Evolutionary conservation across 805 yeast species (phyloP), one percentile per base, ranked within the genome.

Genomic region (Kazachstania bromeliacearum): DNA sequence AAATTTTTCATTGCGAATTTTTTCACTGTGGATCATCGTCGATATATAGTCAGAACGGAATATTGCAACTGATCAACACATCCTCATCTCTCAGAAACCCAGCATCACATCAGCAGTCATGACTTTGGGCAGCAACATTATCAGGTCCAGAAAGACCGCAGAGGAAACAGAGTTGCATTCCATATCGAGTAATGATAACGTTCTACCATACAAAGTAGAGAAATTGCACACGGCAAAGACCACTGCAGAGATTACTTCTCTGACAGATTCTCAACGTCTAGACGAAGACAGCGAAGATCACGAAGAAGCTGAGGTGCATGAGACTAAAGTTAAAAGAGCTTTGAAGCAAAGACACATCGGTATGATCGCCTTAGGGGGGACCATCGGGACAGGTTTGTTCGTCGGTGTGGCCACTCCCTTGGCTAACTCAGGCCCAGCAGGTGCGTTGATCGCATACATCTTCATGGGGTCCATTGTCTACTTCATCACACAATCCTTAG

Each of bases 341-440:
- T 63, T 79, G 42, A 75, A 75, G 47, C 71, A 78, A 16, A 64
- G 85, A 49, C 83, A 77, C 45, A 71, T 78, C 25, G 69, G 79
- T 21, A 77, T 79, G 83, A 73, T 78, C 50, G 82, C 84, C 32
- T 62, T 78, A 18, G 85, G 85, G 41, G 85, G 85, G 41, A 75
- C 84, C 25, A 78, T 79, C 45, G 85, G 84, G 47, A 77, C 84
- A 1, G 84, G 84, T 52, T 62, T 77, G 31, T 76, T 78, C 58
- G 71, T 78, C 31, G 75, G 79, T 46, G 73, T 78, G 34, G 67
- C 77, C n/a, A 51, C 66, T 9, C 73, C 80, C 2, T 56, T 78
- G 26, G 48, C 63, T 2, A 47, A 56, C n/a, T 68, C 80, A 5
- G 85, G 85, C 24, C 85, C 85, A 2, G 85, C 71, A 2, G 71